A percentile compares a stretch with the other conserved stretches of the same genome.
These are phyloP conservation scores for Fusarium heterosporum DNA, from an alignment of 2,329 filamentous ascomycete genomes.

Conservation along the genomic window DNA sequence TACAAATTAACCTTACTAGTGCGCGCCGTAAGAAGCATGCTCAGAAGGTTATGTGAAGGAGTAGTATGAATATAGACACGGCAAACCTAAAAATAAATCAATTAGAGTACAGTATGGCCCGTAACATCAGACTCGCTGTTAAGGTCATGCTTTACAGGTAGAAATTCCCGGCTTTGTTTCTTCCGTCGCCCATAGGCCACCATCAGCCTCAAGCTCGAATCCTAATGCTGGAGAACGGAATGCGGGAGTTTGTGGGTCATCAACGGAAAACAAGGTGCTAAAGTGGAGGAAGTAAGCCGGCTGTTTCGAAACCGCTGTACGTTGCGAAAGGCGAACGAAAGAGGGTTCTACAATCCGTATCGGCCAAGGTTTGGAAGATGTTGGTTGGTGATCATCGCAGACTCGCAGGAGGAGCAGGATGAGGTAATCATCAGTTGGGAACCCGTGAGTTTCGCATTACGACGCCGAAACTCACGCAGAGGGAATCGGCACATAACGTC, in stretches of 20 bases:
- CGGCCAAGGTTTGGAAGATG: constrained; percentile 9
- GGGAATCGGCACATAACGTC: constrained; percentile 11
- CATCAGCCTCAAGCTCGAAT: constrained; percentile 20
- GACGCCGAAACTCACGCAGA: constrained; percentile 13
- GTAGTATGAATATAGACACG: too few relatives aligned
- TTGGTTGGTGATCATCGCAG: background rate
- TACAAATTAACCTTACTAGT: constrained; percentile 19
- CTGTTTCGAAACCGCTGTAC: constrained; percentile 47
- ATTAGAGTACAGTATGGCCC: background rate
- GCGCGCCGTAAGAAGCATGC: constrained; percentile 2
- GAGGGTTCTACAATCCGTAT: constrained; percentile 29
- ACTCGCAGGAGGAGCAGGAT: background rate
- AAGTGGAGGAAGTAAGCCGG: constrained; percentile 40
- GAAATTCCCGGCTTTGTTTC: background rate
- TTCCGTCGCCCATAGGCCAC: background rate
- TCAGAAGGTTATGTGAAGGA: constrained; percentile 4
- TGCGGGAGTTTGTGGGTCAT: constrained; percentile 36
- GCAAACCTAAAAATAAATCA: background rate
- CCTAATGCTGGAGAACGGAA: constrained; percentile 30
- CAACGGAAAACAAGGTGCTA: constrained; percentile 21
- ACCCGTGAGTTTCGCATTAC: constrained; percentile 11
- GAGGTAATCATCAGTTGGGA: background rate
- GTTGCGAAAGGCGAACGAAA: constrained; percentile 33
- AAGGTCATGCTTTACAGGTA: background rate
- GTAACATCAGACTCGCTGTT: background rate